Conservation (phyloP, 163 green algal genomes). For the Prototheca stagnorum region DNA sequence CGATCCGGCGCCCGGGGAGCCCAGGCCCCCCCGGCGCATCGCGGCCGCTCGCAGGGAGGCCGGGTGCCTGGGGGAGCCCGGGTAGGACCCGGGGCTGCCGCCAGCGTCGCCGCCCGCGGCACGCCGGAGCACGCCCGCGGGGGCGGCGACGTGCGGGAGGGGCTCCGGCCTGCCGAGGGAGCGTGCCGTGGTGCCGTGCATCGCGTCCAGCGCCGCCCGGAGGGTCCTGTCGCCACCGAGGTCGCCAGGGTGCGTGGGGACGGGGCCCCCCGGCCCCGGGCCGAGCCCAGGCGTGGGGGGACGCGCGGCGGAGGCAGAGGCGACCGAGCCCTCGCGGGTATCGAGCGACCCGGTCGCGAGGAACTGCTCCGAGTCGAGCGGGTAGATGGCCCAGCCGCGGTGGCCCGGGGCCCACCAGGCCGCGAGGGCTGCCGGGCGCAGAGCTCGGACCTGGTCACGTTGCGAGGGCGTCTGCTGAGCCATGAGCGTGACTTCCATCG, state of each 20-base stretch:
- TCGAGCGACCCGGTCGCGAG: slow-evolving; percentile 27
- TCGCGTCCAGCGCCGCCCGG: too few species aligned
- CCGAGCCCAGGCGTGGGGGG: not conserved
- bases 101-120: too few species aligned
- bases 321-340: not conserved
- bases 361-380: slow-evolving; percentile 55
- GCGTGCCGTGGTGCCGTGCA: not conserved
- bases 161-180: not conserved
- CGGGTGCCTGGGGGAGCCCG: too few species aligned
- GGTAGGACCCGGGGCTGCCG: too few species aligned
- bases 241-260: too few species aligned
- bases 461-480: slow-evolving; percentile 50
- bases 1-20: too few species aligned
- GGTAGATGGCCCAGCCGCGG: slow-evolving; percentile 67
- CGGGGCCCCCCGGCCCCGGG: not conserved
- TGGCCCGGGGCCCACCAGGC: slow-evolving; percentile 63
- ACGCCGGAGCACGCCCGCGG: too few species aligned
- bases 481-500: slow-evolving; percentile 55
- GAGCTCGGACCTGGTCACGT: slow-evolving; percentile 37
- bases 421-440: slow-evolving; percentile 48
- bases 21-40: too few species aligned
- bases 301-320: not conserved
- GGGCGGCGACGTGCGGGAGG: not conserved
- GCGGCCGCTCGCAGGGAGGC: too few species aligned
- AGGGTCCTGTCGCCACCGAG: not conserved